Evolutionary conservation across 805 yeast genomes (phyloP).

Genomic region (Starmerella apis): DNA sequence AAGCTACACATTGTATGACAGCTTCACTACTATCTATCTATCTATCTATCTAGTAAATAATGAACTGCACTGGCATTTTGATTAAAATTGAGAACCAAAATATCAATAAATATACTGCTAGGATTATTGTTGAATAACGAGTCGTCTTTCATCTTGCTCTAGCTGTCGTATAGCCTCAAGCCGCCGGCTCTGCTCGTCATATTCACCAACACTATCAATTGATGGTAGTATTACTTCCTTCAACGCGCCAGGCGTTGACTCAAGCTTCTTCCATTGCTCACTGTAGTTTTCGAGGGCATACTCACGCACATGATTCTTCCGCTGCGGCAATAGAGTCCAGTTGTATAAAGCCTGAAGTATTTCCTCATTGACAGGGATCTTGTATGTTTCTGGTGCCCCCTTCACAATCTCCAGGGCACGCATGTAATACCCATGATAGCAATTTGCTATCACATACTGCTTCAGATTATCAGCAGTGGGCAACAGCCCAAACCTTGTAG

Average conservation of each 20-base stretch:
- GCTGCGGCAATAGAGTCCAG: slow-evolving; percentile 36
- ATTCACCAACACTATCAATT: slow-evolving; percentile 29
- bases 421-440: slow-evolving; percentile 50
- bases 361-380: slow-evolving; percentile 23
- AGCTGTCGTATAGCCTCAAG: slow-evolving; percentile 24
- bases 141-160: slow-evolving; percentile 15
- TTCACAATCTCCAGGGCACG: slow-evolving; percentile 46
- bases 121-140: not conserved
- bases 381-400: slow-evolving; percentile 34
- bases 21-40: too few species aligned
- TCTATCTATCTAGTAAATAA: too few species aligned
- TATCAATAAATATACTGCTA: not conserved
- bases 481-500: slow-evolving; percentile 39
- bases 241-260: slow-evolving; percentile 28
- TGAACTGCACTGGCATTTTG: too few species aligned
- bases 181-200: slow-evolving; percentile 24
- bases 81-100: too few species aligned
- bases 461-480: slow-evolving; percentile 46
- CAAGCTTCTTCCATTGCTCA: slow-evolving; percentile 34
- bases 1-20: too few species aligned
- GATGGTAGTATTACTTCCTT: slow-evolving; percentile 26
- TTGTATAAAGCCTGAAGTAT: slow-evolving; percentile 34
- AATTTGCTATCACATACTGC: slow-evolving; percentile 59
- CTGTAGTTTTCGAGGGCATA: slow-evolving; percentile 36
- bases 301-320: slow-evolving; percentile 32